These are phyloP conservation scores for Xylariomycetidae sp. DNA, from an alignment of 2,329 filamentous ascomycete species.

Conservation along the genomic window DNA sequence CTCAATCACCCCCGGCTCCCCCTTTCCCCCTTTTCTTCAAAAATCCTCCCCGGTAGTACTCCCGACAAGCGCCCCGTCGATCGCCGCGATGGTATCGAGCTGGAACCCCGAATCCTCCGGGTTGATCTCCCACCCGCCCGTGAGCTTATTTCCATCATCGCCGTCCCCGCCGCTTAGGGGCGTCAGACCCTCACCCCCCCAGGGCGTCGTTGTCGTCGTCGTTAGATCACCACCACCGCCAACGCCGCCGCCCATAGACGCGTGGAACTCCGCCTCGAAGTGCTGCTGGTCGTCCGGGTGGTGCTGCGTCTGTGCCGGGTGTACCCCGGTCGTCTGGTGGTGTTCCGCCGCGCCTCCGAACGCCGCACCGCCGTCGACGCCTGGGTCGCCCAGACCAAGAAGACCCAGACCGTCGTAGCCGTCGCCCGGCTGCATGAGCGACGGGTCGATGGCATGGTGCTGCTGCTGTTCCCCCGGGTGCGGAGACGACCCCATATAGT, in stretches of 20 bases:
- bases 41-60: no score
- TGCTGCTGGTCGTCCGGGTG: no score
- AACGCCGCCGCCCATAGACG: no score
- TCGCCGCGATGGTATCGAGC: slow-evolving; percentile 17
- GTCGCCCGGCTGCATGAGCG: slow-evolving; percentile 12
- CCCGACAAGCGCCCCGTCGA: slow-evolving; percentile 20
- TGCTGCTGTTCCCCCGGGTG: slow-evolving; percentile 5
- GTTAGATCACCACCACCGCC: no score
- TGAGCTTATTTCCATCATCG: slow-evolving; percentile 8
- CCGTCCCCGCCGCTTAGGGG: background rate
- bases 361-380: slow-evolving; percentile 11
- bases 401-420: slow-evolving; percentile 17
- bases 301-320: no score
- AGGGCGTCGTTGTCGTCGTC: no score
- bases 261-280: no score
- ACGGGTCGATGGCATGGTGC: slow-evolving; percentile 13
- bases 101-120: slow-evolving; percentile 13
- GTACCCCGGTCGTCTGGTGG: no score
- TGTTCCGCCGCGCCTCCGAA: no score
- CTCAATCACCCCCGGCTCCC: no score
- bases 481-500: background rate
- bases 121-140: slow-evolving; percentile 18
- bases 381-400: slow-evolving; percentile 9
- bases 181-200: no score
- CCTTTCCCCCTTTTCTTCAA: no score